Conservation (phyloP, 768 basidiomycete genomes). For the Russula abietina region DNA sequence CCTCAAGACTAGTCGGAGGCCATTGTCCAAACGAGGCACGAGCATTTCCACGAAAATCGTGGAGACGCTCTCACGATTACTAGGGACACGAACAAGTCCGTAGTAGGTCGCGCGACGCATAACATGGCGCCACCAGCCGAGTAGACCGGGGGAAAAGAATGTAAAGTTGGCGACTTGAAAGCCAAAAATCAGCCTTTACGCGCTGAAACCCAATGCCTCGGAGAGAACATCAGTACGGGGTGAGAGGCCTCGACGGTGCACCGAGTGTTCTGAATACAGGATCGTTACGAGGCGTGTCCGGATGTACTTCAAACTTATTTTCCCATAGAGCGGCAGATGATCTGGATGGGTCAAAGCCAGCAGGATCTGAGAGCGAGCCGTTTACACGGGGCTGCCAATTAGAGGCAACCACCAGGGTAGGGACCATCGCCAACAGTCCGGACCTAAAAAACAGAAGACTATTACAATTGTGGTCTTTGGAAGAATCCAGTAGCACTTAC, state of each 20-base stretch:
- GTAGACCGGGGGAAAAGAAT: background rate
- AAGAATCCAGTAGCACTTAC: too few species aligned
- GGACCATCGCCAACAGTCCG: slow-evolving; percentile 79
- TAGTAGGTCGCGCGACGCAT: background rate
- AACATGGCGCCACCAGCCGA: background rate
- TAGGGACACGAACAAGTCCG: background rate
- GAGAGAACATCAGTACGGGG: background rate
- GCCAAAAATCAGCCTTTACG: background rate
- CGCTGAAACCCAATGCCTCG: background rate
- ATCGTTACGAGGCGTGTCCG: slow-evolving; percentile 72
- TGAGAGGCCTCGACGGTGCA: slow-evolving; percentile 7
- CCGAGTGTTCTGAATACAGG: slow-evolving; percentile 32
- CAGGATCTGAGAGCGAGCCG: slow-evolving; percentile 48
- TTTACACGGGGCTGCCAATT: slow-evolving; percentile 52
- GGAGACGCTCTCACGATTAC: background rate
- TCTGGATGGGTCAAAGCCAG: too few species aligned
- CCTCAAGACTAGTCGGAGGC: background rate
- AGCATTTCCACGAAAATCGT: background rate
- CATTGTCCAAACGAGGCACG: background rate
- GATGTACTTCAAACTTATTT: too few species aligned
- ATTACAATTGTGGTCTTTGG: too few species aligned
- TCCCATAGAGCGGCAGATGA: too few species aligned
- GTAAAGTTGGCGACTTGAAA: background rate
- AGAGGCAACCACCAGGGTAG: slow-evolving; percentile 55
- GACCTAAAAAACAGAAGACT: too few species aligned